phyloP scores from a whole-genome alignment of 495 filamentous ascomycete species.

The Trichocladium antarcticum region DNA sequence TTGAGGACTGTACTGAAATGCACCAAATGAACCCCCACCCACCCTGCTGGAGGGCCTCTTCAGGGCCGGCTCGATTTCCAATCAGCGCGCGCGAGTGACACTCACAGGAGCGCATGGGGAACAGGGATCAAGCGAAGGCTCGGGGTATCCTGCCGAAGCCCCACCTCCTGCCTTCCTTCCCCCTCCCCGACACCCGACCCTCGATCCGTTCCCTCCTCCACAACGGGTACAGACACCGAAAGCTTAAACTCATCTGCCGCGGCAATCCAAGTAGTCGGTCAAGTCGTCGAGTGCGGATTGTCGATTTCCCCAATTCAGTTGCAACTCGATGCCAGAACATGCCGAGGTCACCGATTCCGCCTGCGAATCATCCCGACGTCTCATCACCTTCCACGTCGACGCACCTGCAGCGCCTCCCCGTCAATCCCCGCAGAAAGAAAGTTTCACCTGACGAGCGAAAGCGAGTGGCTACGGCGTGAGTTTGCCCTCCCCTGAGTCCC shows the following conservation, averaged over 20 bases:
- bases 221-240: constrained; percentile 25
- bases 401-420: constrained; percentile 23
- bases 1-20: no score
- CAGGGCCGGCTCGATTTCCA: no score
- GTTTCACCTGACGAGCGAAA: constrained; percentile 27
- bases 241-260: constrained; percentile 18
- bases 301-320: neutral
- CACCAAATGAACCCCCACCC: no score
- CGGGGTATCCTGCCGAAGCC: neutral
- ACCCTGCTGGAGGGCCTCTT: no score
- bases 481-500: neutral
- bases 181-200: constrained; percentile 6
- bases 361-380: neutral
- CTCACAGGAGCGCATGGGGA: neutral
- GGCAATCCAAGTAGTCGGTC: neutral
- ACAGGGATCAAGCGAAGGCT: neutral
- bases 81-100: neutral
- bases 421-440: constrained; percentile 30
- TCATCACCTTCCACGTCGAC: constrained; percentile 5
- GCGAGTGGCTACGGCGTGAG: constrained; percentile 29
- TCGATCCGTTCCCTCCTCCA: constrained; percentile 14
- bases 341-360: constrained; percentile 14
- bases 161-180: neutral
- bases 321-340: constrained; percentile 13
- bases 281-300: neutral